Evolutionary conservation across 108 stramenopile genomes (phyloP).

Genomic region (Pseudonitzschia multiseries): DNA sequence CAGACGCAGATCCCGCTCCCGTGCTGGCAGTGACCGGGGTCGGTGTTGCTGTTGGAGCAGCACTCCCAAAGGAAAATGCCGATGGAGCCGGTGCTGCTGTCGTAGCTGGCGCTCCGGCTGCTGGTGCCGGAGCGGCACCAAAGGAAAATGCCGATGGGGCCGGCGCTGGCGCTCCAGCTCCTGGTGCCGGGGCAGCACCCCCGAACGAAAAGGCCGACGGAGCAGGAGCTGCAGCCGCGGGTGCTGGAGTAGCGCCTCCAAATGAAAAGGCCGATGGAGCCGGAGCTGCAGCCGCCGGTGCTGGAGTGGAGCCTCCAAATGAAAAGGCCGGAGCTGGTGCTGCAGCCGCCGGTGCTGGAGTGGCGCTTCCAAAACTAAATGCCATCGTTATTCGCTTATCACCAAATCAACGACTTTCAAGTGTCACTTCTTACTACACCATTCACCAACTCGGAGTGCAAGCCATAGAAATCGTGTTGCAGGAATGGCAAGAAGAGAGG

Average conservation of each 20-base stretch:
- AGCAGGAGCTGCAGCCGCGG: conserved; percentile 10
- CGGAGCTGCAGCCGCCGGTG: conserved; percentile 19
- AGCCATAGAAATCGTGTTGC: not conserved
- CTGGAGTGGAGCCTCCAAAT: conserved; percentile 26
- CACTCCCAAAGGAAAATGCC: conserved; percentile 21
- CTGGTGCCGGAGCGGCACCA: conserved; percentile 19
- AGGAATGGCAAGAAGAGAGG: too few relatives aligned
- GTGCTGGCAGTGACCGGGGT: not conserved
- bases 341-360: conserved; percentile 23
- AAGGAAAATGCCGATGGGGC: conserved; percentile 22
- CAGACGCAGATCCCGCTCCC: not conserved
- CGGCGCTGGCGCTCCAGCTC: conserved; percentile 24
- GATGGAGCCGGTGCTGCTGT: not conserved
- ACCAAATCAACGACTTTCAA: not conserved
- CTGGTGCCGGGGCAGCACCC: conserved; percentile 12
- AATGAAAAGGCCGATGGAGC: conserved; percentile 23
- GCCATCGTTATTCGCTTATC: not conserved
- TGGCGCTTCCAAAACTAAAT: conserved; percentile 12
- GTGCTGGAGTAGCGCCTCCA: conserved; percentile 10
- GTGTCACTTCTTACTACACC: not conserved
- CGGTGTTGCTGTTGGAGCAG: not conserved
- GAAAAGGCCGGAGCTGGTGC: conserved; percentile 15
- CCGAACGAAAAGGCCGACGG: conserved; percentile 24
- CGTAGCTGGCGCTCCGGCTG: conserved; percentile 12
- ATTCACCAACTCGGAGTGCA: not conserved